These are phyloP conservation scores for Cryphonectria japonica DNA, from an alignment of 2,329 filamentous ascomycete genomes.

Conservation along the genomic window DNA sequence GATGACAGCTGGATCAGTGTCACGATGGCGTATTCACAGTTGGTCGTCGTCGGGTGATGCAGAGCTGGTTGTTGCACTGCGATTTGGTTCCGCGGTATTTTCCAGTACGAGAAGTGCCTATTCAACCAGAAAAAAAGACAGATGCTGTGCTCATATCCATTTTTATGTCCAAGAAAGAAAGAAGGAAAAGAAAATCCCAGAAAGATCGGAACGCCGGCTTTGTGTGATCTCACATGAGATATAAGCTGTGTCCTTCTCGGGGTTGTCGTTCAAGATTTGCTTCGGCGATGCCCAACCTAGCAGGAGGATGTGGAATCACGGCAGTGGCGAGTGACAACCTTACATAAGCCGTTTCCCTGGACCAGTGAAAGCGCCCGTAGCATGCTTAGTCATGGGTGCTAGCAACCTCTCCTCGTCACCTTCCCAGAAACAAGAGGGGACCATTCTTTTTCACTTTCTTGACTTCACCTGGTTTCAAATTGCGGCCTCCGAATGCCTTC, in stretches of 20 bases:
- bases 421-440: background rate
- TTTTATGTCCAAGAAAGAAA: background rate
- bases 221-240: background rate
- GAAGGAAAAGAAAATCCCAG: background rate
- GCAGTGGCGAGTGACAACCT: background rate
- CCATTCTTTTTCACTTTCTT: too few species aligned
- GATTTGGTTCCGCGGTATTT: background rate
- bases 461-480: too few species aligned
- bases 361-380: background rate
- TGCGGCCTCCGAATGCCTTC: too few species aligned
- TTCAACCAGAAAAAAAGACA: background rate
- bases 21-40: slow-evolving; percentile 1
- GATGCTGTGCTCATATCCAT: background rate
- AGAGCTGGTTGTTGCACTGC: background rate
- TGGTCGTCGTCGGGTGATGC: background rate
- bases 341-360: background rate
- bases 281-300: background rate
- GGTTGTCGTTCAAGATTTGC: background rate
- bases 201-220: background rate
- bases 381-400: background rate
- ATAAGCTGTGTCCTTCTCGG: background rate
- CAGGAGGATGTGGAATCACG: background rate
- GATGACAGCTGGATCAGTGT: background rate
- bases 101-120: background rate
- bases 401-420: background rate